Evolutionary conservation across 139 green algal genomes (phyloP).

Genomic region (Choricystis sp.): DNA sequence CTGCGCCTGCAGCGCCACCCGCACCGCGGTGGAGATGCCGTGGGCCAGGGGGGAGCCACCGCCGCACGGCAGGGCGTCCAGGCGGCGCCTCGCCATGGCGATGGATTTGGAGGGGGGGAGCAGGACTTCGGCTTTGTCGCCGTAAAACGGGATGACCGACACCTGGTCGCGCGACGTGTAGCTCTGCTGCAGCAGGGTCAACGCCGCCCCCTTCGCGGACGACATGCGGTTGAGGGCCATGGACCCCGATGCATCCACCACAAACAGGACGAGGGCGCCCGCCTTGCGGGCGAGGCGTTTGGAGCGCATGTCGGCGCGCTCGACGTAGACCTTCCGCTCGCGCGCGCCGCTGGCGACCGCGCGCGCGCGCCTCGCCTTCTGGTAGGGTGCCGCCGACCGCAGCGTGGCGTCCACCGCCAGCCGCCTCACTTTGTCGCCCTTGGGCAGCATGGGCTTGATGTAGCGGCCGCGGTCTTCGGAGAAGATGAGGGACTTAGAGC

Average conservation of each 20-base stretch:
- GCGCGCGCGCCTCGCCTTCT: conserved; percentile 40
- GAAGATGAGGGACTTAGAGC: conserved; percentile 97
- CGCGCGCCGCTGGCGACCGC: background rate
- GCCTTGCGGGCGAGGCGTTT: conserved; percentile 96
- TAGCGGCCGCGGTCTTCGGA: conserved; percentile 72
- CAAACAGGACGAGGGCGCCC: conserved; percentile 76
- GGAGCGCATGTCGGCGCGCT: conserved; percentile 88
- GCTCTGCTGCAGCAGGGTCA: conserved; percentile 79
- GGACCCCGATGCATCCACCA: conserved; percentile 72
- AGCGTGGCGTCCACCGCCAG: conserved; percentile 96
- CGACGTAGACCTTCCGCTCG: conserved; percentile 73
- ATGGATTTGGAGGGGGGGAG: conserved; percentile 95
- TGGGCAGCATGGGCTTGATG: conserved; percentile 99
- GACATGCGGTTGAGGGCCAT: conserved; percentile 99
- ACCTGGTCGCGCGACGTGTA: conserved; percentile 93
- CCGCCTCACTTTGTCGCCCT: conserved; percentile 64
- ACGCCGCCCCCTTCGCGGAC: conserved; percentile 88
- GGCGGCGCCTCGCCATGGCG: conserved; percentile 81
- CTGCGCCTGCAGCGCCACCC: conserved; percentile 54
- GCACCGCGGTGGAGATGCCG: conserved; percentile 65
- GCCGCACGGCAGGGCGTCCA: conserved; percentile 92
- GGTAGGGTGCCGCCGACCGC: conserved; percentile 85
- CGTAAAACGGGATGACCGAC: conserved; percentile 94
- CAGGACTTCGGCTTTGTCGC: conserved; percentile 92
- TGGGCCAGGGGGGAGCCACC: conserved; percentile 93